Conservation (phyloP, 2,329 filamentous ascomycete genomes). For the Aspergillus cejpii region DNA sequence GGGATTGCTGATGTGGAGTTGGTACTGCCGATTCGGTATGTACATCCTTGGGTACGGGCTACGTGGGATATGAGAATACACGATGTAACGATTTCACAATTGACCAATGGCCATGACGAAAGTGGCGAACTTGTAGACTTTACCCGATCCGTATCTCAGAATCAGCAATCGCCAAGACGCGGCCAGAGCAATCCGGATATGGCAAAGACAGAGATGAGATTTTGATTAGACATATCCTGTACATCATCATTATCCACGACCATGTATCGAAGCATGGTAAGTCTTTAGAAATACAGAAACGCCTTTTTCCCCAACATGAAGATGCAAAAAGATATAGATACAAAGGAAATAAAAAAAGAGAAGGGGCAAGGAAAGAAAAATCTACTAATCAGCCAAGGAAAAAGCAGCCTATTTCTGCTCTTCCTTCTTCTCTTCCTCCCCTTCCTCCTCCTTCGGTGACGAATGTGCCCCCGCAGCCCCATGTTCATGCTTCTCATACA, state of each 20-base stretch:
- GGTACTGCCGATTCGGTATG: background rate
- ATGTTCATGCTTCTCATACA: conserved; percentile 27
- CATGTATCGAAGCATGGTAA: background rate
- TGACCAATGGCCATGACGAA: too few relatives aligned
- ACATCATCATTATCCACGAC: background rate
- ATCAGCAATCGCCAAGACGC: background rate
- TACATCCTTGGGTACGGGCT: background rate
- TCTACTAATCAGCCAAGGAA: background rate
- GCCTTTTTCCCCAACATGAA: conserved; percentile 1
- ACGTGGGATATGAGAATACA: background rate
- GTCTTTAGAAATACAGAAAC: background rate
- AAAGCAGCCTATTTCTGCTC: conserved; percentile 6
- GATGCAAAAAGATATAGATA: background rate
- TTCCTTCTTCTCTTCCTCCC: conserved; percentile 7
- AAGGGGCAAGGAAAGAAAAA: background rate
- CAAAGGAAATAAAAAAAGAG: background rate
- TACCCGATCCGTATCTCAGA: background rate
- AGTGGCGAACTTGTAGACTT: too few relatives aligned
- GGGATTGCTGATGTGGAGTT: background rate
- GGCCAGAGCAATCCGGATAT: too few relatives aligned
- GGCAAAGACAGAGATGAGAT: conserved; percentile 1
- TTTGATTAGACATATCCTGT: background rate
- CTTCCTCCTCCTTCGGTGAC: conserved; percentile 6
- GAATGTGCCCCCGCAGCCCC: background rate
- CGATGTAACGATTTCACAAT: background rate